These are phyloP conservation scores for Aspergillus piperis DNA, from an alignment of 2,329 filamentous ascomycete species.

Conservation along the genomic window DNA sequence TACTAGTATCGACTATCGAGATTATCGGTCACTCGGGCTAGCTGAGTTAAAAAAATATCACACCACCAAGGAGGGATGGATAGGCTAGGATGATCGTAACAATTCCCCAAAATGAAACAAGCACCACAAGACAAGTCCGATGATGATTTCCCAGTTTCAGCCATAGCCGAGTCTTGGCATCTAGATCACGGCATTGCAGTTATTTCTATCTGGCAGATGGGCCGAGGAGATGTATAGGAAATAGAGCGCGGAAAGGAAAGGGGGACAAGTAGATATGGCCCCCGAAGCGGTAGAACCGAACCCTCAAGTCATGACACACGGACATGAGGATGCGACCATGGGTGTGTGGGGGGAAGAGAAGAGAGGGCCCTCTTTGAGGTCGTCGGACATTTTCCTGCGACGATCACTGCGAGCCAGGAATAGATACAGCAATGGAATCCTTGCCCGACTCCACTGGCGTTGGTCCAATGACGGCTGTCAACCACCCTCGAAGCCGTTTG, in stretches of 20 bases:
- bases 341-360: not conserved
- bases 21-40: too few relatives aligned
- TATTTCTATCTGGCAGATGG: not conserved
- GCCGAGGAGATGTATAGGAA: not conserved
- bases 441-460: slow-evolving; percentile 11
- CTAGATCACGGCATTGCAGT: too few relatives aligned
- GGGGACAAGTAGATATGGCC: not conserved
- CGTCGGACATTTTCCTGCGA: slow-evolving; percentile 22
- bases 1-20: too few relatives aligned
- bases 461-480: slow-evolving; percentile 12
- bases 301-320: not conserved
- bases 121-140: not conserved
- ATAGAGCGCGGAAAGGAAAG: not conserved
- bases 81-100: not conserved
- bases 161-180: not conserved
- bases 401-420: slow-evolving; percentile 24
- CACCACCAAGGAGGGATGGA: not conserved
- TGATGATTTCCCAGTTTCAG: not conserved
- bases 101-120: not conserved
- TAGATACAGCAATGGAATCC: slow-evolving; percentile 21
- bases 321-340: slow-evolving; percentile 1
- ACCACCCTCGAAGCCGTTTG: slow-evolving; percentile 10
- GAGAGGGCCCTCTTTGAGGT: not conserved
- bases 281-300: not conserved
- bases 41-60: not conserved